Conservation (phyloP, 2,329 filamentous ascomycete species). For the Metarhizium rileyi region DNA sequence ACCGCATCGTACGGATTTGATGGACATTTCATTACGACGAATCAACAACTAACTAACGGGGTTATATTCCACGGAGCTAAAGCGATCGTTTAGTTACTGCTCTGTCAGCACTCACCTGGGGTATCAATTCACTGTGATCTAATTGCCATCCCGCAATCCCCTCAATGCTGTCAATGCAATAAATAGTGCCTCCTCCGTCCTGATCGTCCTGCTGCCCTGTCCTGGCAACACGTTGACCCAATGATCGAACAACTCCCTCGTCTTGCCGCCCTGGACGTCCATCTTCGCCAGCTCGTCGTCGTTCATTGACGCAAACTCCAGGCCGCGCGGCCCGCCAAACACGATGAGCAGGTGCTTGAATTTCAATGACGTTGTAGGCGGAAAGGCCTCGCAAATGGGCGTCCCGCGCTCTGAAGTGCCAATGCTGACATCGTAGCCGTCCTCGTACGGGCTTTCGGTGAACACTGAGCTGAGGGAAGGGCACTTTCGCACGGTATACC, state of each 20-base stretch:
- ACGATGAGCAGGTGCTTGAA: conserved; percentile 69
- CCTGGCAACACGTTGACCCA: conserved; percentile 76
- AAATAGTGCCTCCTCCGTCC: conserved; percentile 76
- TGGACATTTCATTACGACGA: too few relatives aligned
- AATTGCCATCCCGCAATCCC: conserved; percentile 37
- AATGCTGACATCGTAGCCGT: conserved; percentile 73
- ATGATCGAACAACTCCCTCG: conserved; percentile 66
- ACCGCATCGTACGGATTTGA: too few relatives aligned
- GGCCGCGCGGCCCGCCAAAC: conserved; percentile 70
- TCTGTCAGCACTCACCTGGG: conserved; percentile 2
- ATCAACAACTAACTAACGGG: too few relatives aligned
- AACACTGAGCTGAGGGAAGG: conserved; percentile 61
- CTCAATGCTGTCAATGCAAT: conserved; percentile 63
- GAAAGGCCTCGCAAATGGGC: conserved; percentile 37
- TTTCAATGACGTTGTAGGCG: conserved; percentile 27
- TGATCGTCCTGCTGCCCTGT: conserved; percentile 73
- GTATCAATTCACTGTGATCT: conserved; percentile 11
- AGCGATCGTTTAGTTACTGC: neutral
- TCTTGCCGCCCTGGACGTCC: conserved; percentile 54
- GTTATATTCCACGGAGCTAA: neutral
- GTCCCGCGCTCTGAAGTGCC: conserved; percentile 73
- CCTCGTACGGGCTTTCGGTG: conserved; percentile 64
- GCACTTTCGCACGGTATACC: conserved; percentile 61
- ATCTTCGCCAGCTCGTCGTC: conserved; percentile 45
- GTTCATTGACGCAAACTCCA: conserved; percentile 65